Conservation (phyloP, 345 rosid genomes). For the Mercurialis annua region DNA sequence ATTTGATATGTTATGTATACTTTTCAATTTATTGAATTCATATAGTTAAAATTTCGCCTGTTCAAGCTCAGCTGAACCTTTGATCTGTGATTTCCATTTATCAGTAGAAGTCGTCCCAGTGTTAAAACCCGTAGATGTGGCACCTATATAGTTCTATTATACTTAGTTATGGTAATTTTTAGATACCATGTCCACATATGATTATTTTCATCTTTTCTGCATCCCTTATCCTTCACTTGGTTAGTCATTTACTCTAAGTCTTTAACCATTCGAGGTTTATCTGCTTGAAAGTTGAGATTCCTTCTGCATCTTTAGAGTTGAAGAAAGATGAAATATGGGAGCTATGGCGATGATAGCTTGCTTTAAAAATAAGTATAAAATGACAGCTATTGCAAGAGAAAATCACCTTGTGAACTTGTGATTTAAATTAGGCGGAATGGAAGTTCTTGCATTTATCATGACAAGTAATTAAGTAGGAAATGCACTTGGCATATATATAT, state of each 20-base stretch:
- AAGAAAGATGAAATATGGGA: neutral
- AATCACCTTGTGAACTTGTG: slow-evolving; percentile 5
- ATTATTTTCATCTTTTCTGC: neutral
- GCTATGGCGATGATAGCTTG: neutral
- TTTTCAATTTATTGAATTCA: neutral
- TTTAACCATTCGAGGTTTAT: neutral
- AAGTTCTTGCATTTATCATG: slow-evolving; percentile 5
- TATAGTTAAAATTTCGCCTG: neutral
- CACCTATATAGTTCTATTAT: neutral
- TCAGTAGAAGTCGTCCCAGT: neutral
- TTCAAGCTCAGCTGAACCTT: neutral
- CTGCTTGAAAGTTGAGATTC: neutral
- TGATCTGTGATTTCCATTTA: neutral
- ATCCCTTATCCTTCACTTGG: neutral
- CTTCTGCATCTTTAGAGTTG: neutral
- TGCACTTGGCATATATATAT: slow-evolving; percentile 6
- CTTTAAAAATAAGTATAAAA: too few relatives aligned
- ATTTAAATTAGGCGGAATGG: too few relatives aligned
- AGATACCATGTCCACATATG: neutral
- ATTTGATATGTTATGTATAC: neutral
- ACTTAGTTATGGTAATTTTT: neutral
- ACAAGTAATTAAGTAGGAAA: neutral
- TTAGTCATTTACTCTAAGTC: neutral
- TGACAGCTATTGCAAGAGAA: too few relatives aligned
- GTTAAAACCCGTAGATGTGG: neutral